Evolutionary conservation across 345 rosid genomes (phyloP).

Genomic region (Citrus australasica): DNA sequence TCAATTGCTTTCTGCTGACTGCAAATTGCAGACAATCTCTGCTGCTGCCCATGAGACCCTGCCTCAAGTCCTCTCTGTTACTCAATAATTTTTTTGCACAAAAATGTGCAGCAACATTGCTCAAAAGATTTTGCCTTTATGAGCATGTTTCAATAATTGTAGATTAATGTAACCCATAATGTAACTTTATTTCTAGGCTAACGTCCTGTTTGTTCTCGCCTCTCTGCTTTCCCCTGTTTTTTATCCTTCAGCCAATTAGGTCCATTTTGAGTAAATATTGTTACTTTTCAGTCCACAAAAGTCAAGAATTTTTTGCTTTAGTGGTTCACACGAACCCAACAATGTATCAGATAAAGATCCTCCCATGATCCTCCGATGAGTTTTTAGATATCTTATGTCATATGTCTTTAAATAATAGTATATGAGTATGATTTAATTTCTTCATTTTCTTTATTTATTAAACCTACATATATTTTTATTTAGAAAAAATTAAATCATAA

Average conservation of each 20-base stretch:
- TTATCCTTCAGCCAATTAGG: not conserved
- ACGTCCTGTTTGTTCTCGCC: not conserved
- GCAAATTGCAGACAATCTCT: conserved; percentile 46
- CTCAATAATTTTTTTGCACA: conserved; percentile 21
- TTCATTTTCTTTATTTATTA: too few species aligned
- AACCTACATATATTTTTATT: too few species aligned
- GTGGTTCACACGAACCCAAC: not conserved
- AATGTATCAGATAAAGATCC: too few species aligned
- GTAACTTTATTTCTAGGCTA: not conserved
- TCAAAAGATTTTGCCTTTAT: not conserved
- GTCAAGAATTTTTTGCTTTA: not conserved
- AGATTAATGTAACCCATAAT: not conserved
- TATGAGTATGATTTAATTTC: too few species aligned
- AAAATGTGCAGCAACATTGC: not conserved
- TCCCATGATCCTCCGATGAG: accelerated
- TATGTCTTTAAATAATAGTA: accelerated
- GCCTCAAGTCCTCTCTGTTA: conserved; percentile 40
- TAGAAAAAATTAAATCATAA: accelerated
- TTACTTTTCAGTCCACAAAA: not conserved
- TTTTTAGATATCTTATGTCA: too few species aligned
- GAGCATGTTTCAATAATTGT: not conserved
- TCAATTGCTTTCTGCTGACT: conserved; percentile 36
- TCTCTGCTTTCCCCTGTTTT: not conserved
- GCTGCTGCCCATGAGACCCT: conserved; percentile 28
- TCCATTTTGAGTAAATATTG: not conserved